phyloP scores from a whole-genome alignment of 2,329 filamentous ascomycete species.

The Penicillium glabrum region DNA sequence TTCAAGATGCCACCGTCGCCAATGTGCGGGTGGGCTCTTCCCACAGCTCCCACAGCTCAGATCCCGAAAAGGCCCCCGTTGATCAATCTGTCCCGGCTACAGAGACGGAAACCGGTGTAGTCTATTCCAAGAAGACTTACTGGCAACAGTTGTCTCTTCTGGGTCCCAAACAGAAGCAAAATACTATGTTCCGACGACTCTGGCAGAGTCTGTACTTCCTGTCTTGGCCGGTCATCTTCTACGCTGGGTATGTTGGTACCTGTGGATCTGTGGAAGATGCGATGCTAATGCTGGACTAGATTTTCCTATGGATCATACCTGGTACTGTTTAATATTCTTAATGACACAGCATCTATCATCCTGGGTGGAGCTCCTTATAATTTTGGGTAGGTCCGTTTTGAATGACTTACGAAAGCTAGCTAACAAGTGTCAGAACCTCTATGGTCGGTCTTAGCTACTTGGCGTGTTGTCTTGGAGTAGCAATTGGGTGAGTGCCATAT shows the following conservation, averaged over 20 bases:
- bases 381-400: constrained; percentile 28
- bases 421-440: constrained; percentile 29
- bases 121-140: constrained; percentile 34
- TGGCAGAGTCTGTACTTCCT: constrained; percentile 36
- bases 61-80: constrained; percentile 20
- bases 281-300: constrained; percentile 15
- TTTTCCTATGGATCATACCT: constrained; percentile 43
- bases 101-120: constrained; percentile 18
- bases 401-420: not conserved
- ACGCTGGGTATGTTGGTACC: constrained; percentile 29
- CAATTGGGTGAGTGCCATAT: constrained; percentile 25
- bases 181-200: constrained; percentile 34
- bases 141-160: constrained; percentile 34
- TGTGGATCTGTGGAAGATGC: not conserved
- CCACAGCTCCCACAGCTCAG: constrained; percentile 9
- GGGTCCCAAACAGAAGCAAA: constrained; percentile 26
- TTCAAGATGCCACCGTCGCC: constrained; percentile 5
- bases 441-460: constrained; percentile 43
- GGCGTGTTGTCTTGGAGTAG: constrained; percentile 35
- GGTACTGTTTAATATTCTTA: constrained; percentile 43
- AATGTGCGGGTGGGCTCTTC: constrained; percentile 4
- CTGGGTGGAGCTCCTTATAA: constrained; percentile 37
- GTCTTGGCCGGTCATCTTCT: constrained; percentile 42
- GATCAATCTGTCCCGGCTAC: constrained; percentile 7
- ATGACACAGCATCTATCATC: constrained; percentile 40